Evolutionary conservation across 495 filamentous ascomycete species (phyloP), one percentile per base, ranked within the genome.

Genomic region (Hypoxylon rickii): DNA sequence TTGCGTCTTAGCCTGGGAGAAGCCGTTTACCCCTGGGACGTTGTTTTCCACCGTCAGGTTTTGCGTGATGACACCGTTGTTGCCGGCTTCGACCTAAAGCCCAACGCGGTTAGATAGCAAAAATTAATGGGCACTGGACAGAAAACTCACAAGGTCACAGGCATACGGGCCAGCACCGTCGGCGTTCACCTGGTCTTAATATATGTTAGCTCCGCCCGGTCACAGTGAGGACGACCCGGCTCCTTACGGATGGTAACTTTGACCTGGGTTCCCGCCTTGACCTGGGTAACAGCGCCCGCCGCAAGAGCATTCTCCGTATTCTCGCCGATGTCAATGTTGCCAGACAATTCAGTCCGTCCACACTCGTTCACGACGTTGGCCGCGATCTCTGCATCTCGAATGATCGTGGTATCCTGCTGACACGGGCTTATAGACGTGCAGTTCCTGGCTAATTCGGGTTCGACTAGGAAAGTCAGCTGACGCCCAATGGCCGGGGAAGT

Each of bases 271-370:
- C 76, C 75, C 0, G 61, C 21, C 55, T 69, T 53, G 43, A 81
- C 76, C 26, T 72, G 58, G 6, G 77, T 81, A 4, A 80, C 75
- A 20, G 69, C 57, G 6, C 55, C 58, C 2, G 68, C 73, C 43
- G 73, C 71, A 17, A 81, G 64, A 17, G 70, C 70, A 38, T 78
- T 74, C 64, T 80, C 78, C 5, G 77, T 80, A 57, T 76, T 77
- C 63, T 80, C 76, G 34, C 74, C 77, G 37, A 82, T 69, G 58
- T 82, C 78, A 63, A 82, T 82, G 62, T 80, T 80, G 13, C 78
- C 79, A 1, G 70, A 64, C 7, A 80, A 67, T 66, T 79, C 68
- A 24, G 77, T 80, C 19, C 78, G 68, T 4, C 78, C 78, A 65
- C 76, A 79, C 40, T 73, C 72, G 61, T 77, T 74, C 42, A 80